phyloP scores from a whole-genome alignment of 2,329 filamentous ascomycete species.

The Verticillium nonalfalfae region DNA sequence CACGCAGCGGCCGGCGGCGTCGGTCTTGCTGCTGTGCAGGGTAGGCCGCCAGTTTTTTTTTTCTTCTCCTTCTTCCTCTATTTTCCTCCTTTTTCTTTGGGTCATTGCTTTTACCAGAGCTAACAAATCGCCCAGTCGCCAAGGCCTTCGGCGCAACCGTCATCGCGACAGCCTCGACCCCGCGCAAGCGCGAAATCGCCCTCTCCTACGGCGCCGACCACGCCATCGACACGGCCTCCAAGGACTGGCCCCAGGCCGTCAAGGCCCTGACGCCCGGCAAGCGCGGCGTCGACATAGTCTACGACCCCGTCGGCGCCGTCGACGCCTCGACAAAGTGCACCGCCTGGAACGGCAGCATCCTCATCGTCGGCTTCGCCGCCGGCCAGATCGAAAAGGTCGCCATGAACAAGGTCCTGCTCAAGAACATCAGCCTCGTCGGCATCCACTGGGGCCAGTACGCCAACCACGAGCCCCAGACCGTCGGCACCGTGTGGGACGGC shows the following conservation, averaged over 20 bases:
- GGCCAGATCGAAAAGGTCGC: slow-evolving; percentile 52
- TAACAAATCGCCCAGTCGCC: slow-evolving; percentile 47
- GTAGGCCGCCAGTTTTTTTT: slow-evolving; percentile 17
- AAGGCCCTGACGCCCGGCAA: slow-evolving; percentile 70
- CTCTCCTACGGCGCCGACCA: slow-evolving; percentile 79
- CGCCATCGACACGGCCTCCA: slow-evolving; percentile 67
- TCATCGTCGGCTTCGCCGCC: slow-evolving; percentile 85
- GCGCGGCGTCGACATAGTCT: slow-evolving; percentile 82
- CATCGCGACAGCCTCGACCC: slow-evolving; percentile 82
- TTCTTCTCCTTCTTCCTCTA: no score
- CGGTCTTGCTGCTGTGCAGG: slow-evolving; percentile 83
- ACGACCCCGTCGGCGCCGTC: slow-evolving; percentile 87
- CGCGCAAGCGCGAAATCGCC: slow-evolving; percentile 75
- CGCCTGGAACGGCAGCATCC: slow-evolving; percentile 83
- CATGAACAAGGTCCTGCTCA: slow-evolving; percentile 85
- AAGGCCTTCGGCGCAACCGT: slow-evolving; percentile 89
- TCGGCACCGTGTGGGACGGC: slow-evolving; percentile 72
- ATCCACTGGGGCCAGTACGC: slow-evolving; percentile 89
- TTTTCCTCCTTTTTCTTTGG: background rate
- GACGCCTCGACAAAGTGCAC: slow-evolving; percentile 85
- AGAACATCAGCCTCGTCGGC: slow-evolving; percentile 87
- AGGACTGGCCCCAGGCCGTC: slow-evolving; percentile 60
- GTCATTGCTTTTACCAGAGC: background rate
- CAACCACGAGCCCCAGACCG: slow-evolving; percentile 62
- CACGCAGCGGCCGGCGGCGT: slow-evolving; percentile 92